Percentiles rank a stretch among this genome's conserved stretches.
Evolutionary conservation across 345 rosid species (phyloP).

Genomic region (Acer negundo): DNA sequence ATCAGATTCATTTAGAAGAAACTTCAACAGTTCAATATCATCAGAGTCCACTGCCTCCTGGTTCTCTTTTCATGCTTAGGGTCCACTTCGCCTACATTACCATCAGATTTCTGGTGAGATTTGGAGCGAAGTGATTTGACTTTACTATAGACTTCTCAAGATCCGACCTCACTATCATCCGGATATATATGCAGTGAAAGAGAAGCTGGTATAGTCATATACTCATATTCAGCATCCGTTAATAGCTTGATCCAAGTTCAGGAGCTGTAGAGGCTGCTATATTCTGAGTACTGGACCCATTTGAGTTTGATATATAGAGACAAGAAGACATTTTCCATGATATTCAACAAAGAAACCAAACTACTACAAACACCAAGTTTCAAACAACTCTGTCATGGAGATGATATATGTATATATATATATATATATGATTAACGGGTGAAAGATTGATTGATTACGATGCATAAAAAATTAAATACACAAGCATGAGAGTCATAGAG

Average conservation of each 20-base stretch:
- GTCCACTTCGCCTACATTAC: background rate
- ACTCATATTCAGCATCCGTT: conserved; percentile 18
- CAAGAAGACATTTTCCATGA: conserved; percentile 7
- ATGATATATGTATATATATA: too few species aligned
- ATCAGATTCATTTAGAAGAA: conserved; percentile 37
- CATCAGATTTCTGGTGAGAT: conserved; percentile 13
- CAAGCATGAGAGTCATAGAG: too few species aligned
- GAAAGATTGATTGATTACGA: too few species aligned
- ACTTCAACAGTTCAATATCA: conserved; percentile 36
- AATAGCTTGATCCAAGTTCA: conserved; percentile 34
- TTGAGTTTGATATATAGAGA: conserved; percentile 19
- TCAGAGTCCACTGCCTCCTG: conserved; percentile 47
- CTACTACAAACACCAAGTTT: too few species aligned
- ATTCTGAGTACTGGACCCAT: conserved; percentile 21
- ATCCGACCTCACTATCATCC: too few species aligned
- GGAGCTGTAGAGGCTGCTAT: background rate
- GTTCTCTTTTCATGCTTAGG: conserved; percentile 27
- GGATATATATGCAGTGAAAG: too few species aligned
- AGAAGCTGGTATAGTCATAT: conserved; percentile 29
- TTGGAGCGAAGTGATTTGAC: conserved; percentile 25
- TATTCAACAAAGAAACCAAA: too few species aligned
- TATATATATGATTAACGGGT: too few species aligned
- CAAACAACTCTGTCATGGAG: too few species aligned
- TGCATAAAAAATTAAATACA: too few species aligned
- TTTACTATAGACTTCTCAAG: conserved; percentile 11